These are phyloP conservation scores for Trichosporon asahii DNA, from an alignment of 1,284 basidiomycete species.

Conservation along the genomic window DNA sequence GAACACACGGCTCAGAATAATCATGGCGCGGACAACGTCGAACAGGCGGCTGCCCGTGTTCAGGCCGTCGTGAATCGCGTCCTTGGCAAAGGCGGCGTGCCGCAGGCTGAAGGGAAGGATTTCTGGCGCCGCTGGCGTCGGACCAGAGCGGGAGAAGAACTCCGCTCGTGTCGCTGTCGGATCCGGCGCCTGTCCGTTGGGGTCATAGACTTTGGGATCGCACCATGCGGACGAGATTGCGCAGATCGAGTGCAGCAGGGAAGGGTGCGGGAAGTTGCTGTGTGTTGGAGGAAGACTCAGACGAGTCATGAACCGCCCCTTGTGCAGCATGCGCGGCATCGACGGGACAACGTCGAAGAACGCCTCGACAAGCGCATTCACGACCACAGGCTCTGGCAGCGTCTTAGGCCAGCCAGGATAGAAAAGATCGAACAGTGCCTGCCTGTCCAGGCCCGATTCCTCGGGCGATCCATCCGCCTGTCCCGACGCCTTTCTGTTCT, in stretches of 20 bases:
- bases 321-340: constrained; percentile 48
- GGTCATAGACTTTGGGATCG: constrained; percentile 8
- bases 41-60: constrained; percentile 47
- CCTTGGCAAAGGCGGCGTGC: constrained; percentile 44
- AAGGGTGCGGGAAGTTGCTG: constrained; percentile 52
- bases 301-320: constrained; percentile 48
- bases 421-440: constrained; percentile 46
- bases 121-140: background rate
- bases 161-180: background rate
- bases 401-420: constrained; percentile 52
- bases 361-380: constrained; percentile 47
- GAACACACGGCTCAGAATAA: constrained; percentile 46
- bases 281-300: constrained; percentile 54
- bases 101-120: constrained; percentile 33
- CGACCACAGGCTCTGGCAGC: constrained; percentile 49
- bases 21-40: constrained; percentile 48
- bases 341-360: constrained; percentile 50
- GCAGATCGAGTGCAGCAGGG: constrained; percentile 53
- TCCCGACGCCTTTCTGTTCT: background rate
- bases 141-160: background rate
- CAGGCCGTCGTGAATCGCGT: constrained; percentile 42
- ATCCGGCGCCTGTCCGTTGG: background rate
- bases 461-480: constrained; percentile 29
- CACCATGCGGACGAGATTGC: constrained; percentile 46
- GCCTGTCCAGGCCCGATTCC: constrained; percentile 27